A percentile compares a stretch with the other conserved stretches of the same genome.
phyloP scores from a whole-genome alignment of 352 stramenopile genomes.

The Lagenidium giganteum region DNA sequence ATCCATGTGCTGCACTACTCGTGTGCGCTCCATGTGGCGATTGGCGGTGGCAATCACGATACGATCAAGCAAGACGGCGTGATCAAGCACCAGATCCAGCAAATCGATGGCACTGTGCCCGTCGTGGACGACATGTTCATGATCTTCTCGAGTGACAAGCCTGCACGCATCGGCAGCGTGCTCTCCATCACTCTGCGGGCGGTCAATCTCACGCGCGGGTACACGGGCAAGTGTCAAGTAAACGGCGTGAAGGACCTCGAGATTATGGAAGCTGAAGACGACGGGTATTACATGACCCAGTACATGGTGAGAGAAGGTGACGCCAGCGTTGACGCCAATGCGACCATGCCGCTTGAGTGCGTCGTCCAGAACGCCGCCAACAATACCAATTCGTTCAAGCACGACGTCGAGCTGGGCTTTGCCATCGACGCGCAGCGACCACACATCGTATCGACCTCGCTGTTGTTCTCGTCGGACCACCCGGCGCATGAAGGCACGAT shows the following conservation, averaged over 20 bases:
- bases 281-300: conserved; percentile 41
- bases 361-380: conserved; percentile 21
- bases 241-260: conserved; percentile 23
- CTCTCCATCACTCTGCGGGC: conserved; percentile 33
- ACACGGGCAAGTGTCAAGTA: conserved; percentile 28
- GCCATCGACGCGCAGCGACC: conserved; percentile 28
- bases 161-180: conserved; percentile 27
- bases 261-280: conserved; percentile 25
- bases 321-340: conserved; percentile 13
- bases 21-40: no score
- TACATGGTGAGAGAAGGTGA: conserved; percentile 31
- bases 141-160: conserved; percentile 37
- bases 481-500: no score
- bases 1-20: conserved; percentile 16
- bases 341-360: conserved; percentile 25
- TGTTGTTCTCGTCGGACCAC: no score
- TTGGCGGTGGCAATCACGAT: conserved; percentile 19
- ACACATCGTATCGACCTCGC: conserved; percentile 18
- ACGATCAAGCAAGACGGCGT: conserved; percentile 9
- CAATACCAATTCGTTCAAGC: conserved; percentile 20
- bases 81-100: conserved; percentile 9
- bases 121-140: conserved; percentile 30
- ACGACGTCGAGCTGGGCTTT: conserved; percentile 24
- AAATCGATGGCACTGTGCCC: conserved; percentile 22
- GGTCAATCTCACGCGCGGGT: conserved; percentile 17